Percentiles rank a stretch among this genome's conserved stretches.
These are phyloP conservation scores for Rhodotorula toruloides DNA, from an alignment of 768 basidiomycete species.

Conservation along the genomic window DNA sequence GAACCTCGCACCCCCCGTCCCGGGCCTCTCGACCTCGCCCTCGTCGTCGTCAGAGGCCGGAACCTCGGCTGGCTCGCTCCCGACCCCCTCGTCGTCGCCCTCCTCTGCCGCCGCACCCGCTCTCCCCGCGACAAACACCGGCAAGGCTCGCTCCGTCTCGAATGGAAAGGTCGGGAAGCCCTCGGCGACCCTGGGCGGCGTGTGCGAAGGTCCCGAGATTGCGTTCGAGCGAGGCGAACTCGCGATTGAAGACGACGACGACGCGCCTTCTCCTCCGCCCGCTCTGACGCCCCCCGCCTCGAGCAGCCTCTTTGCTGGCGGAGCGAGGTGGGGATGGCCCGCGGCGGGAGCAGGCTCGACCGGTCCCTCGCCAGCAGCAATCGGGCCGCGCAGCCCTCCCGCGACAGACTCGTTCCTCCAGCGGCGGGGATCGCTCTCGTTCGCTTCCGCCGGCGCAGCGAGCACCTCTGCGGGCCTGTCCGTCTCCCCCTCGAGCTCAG, in stretches of 20 bases:
- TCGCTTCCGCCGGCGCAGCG: not conserved
- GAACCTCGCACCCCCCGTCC: not conserved
- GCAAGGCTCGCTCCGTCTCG: conserved; percentile 1
- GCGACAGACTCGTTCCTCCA: not conserved
- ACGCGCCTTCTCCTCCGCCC: not conserved
- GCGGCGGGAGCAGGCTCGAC: not conserved
- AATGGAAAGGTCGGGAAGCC: conserved; percentile 9
- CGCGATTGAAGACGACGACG: conserved; percentile 1
- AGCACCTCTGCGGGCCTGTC: not conserved
- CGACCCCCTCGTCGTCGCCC: conserved; percentile 24
- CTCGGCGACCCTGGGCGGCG: conserved; percentile 15
- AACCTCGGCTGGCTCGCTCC: conserved; percentile 15
- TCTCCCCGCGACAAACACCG: not conserved
- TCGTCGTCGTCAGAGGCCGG: conserved; percentile 4
- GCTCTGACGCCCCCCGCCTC: not conserved
- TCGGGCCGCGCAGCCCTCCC: conserved; percentile 6
- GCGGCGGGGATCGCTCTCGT: not conserved
- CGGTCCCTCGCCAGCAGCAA: not conserved
- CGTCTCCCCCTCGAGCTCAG: not conserved
- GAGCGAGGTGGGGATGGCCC: conserved; percentile 35
- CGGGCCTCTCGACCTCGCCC: conserved; percentile 18
- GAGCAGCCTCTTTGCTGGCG: conserved; percentile 20
- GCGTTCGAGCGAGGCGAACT: conserved; percentile 21
- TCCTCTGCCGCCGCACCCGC: not conserved
- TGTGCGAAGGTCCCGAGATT: conserved; percentile 33